Percentiles rank a stretch among this genome's conserved stretches.
These are phyloP conservation scores for Crithidia expoeki DNA, from an alignment of 208 protist genomes.

Conservation along the genomic window DNA sequence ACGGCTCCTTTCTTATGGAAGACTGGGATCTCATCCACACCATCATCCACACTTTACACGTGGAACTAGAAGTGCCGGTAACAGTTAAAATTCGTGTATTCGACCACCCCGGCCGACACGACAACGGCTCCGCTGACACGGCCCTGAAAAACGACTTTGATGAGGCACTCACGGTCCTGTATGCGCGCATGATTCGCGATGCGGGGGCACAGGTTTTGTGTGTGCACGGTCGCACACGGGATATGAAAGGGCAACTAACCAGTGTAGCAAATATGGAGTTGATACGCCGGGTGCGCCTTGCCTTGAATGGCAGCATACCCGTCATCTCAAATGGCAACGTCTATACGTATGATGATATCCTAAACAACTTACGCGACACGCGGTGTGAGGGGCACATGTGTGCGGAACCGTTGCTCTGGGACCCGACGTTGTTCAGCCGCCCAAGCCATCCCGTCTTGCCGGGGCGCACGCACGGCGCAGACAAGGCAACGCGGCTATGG, in stretches of 20 bases:
- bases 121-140: not conserved
- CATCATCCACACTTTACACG: constrained; percentile 80
- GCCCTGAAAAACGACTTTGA: constrained; percentile 42
- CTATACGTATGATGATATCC: constrained; percentile 69
- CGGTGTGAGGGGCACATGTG: constrained; percentile 88
- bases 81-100: constrained; percentile 94
- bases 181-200: constrained; percentile 85
- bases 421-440: constrained; percentile 75
- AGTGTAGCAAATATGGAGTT: constrained; percentile 72
- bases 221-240: constrained; percentile 89
- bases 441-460: constrained; percentile 40
- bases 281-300: constrained; percentile 59
- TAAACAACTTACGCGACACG: constrained; percentile 44
- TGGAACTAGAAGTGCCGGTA: constrained; percentile 90
- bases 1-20: constrained; percentile 93
- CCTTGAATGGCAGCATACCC: constrained; percentile 58
- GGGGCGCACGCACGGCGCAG: constrained; percentile 31
- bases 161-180: constrained; percentile 77
- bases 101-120: constrained; percentile 27
- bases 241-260: constrained; percentile 79
- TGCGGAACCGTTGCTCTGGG: constrained; percentile 87
- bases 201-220: constrained; percentile 82
- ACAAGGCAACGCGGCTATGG: constrained; percentile 51
- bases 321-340: constrained; percentile 93
- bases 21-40: constrained; percentile 84